Evolutionary conservation across 2,329 filamentous ascomycete genomes (phyloP), one percentile per base, ranked within the genome.

Genomic region (Pseudopyrenochaeta lycopersici): DNA sequence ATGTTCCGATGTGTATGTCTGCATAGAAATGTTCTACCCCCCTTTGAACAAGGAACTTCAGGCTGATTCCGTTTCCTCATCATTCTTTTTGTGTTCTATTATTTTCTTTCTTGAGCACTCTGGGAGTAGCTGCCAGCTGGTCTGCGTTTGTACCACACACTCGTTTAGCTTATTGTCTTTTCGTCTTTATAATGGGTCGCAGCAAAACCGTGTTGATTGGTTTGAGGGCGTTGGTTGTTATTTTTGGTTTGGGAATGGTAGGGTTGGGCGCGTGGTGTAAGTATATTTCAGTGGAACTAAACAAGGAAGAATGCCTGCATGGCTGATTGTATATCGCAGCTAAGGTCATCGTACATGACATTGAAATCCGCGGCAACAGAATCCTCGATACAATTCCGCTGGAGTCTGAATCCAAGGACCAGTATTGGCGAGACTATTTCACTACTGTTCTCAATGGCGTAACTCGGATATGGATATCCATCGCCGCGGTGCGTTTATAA

Each of bases 81-180:
- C 46, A 52, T 48, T 60, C 49, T 33, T 54, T 54, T 38, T 46
- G 50, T 43, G 31, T 48, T 46, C 21, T 40, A 40, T 46, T 41
- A 35, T 46, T 56, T 62, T 50, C 35, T 30, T 59, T 54, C 35
- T 47, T 52, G 46, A 64, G 66, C 64, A 61, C 66, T 67, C 63
- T 64, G 61, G 18, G 58, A 68, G 64, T 61, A 49, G 64, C 66
- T 66, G 54, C 52, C 63, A 66, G 66, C 66, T 62, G 64, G 66
- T 47, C 63, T 67, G 64, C 46, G 56, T 56, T 49, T 54, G 38
- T 29, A 43, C 10, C 31, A 35, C 29, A 56, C 52, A 49, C 23
- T 54, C 55, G 40, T 49, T 55, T 58, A 52, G 7, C 18, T 36
- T 38, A 23, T 39, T 15, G 31, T 30, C 10, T 32, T 35, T 35